A percentile compares a stretch with the other conserved stretches of the same genome.
Conservation (phyloP, 1,139 yeast species). For the Taphrina wiesneri region DNA sequence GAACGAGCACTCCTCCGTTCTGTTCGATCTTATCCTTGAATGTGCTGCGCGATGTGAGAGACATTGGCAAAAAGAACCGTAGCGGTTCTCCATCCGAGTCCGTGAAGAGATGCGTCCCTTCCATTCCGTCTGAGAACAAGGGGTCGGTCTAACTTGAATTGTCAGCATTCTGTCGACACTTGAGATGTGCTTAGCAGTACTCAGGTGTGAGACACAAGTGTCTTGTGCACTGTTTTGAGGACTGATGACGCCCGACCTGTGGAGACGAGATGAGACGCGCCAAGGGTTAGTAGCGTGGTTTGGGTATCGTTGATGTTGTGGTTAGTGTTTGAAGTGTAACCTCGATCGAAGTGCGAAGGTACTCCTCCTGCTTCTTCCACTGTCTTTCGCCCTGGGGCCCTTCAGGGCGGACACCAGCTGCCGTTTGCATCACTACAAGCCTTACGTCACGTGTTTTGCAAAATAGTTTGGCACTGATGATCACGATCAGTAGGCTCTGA, state of each 20-base stretch:
- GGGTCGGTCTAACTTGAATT: background rate
- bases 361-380: background rate
- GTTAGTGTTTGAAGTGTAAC: background rate
- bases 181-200: background rate
- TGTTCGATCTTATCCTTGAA: conserved; percentile 23
- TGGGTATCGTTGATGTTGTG: background rate
- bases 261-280: conserved; percentile 2
- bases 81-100: conserved; percentile 28
- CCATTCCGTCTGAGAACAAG: background rate
- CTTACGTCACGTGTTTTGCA: background rate
- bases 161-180: background rate
- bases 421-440: too few relatives aligned
- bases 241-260: conserved; percentile 1
- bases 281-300: conserved; percentile 5
- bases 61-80: conserved; percentile 21
- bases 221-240: conserved; percentile 3
- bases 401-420: background rate
- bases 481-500: background rate
- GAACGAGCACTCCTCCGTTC: conserved; percentile 21
- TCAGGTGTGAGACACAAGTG: background rate
- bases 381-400: background rate
- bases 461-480: background rate
- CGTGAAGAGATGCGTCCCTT: conserved; percentile 3
- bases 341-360: background rate
- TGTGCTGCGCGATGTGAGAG: conserved; percentile 1